Conservation (phyloP, 2,329 filamentous ascomycete genomes). For the Ceratocystiopsis minuta region DNA sequence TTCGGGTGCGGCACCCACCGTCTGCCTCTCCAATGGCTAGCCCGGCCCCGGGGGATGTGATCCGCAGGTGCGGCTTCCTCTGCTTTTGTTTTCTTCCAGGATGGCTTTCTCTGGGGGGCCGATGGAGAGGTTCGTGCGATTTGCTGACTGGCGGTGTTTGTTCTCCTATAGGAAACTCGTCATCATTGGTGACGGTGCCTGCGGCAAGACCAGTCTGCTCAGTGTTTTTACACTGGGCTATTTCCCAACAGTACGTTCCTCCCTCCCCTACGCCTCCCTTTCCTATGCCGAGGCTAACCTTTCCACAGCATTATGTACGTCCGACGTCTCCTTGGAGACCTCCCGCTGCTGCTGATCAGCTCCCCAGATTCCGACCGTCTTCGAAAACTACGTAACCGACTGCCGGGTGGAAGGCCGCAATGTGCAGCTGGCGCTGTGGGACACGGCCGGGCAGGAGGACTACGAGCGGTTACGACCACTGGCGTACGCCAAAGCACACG, state of each 20-base stretch:
- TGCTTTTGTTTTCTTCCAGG: not conserved
- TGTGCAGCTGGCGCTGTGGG: conserved; percentile 95
- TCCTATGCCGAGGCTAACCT: conserved; percentile 13
- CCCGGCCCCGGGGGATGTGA: conserved; percentile 17
- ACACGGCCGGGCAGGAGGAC: conserved; percentile 98
- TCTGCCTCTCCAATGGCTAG: conserved; percentile 15
- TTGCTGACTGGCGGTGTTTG: too few species aligned
- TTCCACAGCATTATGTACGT: too few species aligned
- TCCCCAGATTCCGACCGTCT: conserved; percentile 83
- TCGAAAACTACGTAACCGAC: conserved; percentile 98
- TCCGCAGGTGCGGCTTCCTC: conserved; percentile 17
- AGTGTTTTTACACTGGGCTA: conserved; percentile 97
- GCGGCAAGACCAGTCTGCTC: conserved; percentile 91
- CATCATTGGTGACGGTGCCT: conserved; percentile 92
- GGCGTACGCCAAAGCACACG: conserved; percentile 92
- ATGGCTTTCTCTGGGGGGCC: too few species aligned
- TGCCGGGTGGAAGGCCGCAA: conserved; percentile 96
- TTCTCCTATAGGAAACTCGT: conserved; percentile 59
- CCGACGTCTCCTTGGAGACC: too few species aligned
- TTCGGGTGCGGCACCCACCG: too few species aligned
- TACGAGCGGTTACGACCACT: conserved; percentile 89
- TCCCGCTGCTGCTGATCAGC: too few species aligned
- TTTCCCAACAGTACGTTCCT: conserved; percentile 71
- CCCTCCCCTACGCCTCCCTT: not conserved
- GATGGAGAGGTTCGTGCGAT: too few species aligned